Evolutionary conservation across 1,284 basidiomycete genomes (phyloP).

Genomic region (Amylostereum areolatum): DNA sequence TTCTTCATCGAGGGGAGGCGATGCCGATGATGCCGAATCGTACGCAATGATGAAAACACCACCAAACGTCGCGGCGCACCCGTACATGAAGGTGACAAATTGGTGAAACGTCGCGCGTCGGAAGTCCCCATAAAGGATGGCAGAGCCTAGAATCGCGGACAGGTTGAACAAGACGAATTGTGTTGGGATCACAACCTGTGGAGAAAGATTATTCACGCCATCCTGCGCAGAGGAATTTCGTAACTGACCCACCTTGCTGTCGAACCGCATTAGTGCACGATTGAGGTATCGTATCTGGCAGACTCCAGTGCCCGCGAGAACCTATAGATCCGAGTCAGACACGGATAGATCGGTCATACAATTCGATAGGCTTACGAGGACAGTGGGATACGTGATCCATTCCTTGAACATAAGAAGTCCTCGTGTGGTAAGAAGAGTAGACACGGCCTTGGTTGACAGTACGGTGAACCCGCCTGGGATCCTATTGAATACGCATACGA

Average conservation of each 20-base stretch:
- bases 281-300: conserved; percentile 92
- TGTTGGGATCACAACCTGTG: conserved; percentile 82
- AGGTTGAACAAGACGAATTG: conserved; percentile 92
- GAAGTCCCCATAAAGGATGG: conserved; percentile 93
- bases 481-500: neutral
- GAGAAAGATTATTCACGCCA: conserved; percentile 1
- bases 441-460: conserved; percentile 89
- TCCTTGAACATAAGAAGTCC: conserved; percentile 71
- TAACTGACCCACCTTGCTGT: conserved; percentile 57
- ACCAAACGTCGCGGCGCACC: conserved; percentile 75
- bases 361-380: conserved; percentile 41
- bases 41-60: conserved; percentile 84
- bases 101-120: conserved; percentile 73
- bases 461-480: conserved; percentile 88
- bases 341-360: neutral
- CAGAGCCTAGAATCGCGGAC: conserved; percentile 87
- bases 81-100: conserved; percentile 82
- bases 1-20: neutral
- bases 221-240: neutral
- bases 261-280: conserved; percentile 83
- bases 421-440: conserved; percentile 74
- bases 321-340: conserved; percentile 31
- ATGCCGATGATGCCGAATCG: conserved; percentile 28
- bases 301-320: conserved; percentile 76
- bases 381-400: conserved; percentile 75